Conservation (phyloP, 2,329 filamentous ascomycete species). For the Mycosphaerelloides madeirae region DNA sequence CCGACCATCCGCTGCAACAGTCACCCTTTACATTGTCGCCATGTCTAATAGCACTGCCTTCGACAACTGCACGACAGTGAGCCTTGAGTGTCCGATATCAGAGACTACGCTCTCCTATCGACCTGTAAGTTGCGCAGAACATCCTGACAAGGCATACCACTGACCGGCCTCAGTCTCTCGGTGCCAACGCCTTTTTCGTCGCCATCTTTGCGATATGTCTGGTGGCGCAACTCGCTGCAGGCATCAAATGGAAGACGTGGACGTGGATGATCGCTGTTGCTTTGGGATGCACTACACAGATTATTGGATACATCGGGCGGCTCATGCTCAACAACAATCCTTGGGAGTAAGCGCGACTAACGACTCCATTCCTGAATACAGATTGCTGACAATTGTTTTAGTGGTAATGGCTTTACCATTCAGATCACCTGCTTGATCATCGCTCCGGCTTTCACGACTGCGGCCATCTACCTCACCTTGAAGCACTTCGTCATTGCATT, state of each 20-base stretch:
- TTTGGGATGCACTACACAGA: constrained; percentile 35
- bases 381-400: constrained; percentile 11
- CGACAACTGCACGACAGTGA: constrained; percentile 4
- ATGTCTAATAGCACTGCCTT: not conserved
- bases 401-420: constrained; percentile 34
- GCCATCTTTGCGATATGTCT: constrained; percentile 33
- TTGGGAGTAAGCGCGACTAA: constrained; percentile 37
- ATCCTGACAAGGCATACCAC: too few relatives aligned
- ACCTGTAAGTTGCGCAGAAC: too few relatives aligned
- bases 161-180: too few relatives aligned
- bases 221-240: constrained; percentile 32
- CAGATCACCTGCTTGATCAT: constrained; percentile 41
- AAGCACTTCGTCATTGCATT: constrained; percentile 44
- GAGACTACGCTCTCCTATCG: constrained; percentile 27
- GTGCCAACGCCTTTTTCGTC: constrained; percentile 37
- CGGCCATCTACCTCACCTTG: constrained; percentile 45
- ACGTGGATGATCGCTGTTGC: constrained; percentile 39
- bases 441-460: constrained; percentile 41
- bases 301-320: constrained; percentile 41
- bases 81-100: constrained; percentile 2
- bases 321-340: constrained; percentile 40
- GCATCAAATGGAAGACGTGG: constrained; percentile 30
- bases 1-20: too few relatives aligned
- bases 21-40: too few relatives aligned
- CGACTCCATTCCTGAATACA: constrained; percentile 28